Evolutionary conservation across 2,329 filamentous ascomycete genomes (phyloP).

Genomic region (Penicillium psychrosexuale): DNA sequence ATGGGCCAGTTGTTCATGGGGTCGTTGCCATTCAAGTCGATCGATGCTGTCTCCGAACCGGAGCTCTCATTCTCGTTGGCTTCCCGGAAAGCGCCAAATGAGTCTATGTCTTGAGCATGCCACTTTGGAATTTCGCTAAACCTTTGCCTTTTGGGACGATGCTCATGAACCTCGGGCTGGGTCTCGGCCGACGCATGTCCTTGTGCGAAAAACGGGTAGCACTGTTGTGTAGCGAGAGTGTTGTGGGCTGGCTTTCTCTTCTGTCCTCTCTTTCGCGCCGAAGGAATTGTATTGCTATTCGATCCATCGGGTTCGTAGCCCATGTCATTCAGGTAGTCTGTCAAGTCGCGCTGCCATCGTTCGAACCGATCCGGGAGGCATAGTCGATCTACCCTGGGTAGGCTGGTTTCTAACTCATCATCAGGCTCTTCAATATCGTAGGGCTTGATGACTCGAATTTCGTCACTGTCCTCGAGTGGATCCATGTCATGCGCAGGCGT

Average conservation of each 20-base stretch:
- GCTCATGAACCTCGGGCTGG: conserved; percentile 9
- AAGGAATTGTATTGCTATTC: conserved; percentile 4
- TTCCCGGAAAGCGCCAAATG: conserved; percentile 19
- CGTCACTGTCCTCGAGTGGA: conserved; percentile 16
- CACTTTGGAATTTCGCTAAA: conserved; percentile 21
- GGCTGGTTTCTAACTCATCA: conserved; percentile 20
- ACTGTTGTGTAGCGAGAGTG: conserved; percentile 7
- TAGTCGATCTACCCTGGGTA: conserved; percentile 11
- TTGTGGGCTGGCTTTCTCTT: conserved; percentile 35
- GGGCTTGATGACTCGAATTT: conserved; percentile 34
- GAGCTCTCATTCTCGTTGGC: conserved; percentile 19
- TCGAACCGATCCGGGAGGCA: conserved; percentile 25
- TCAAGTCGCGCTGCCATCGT: conserved; percentile 34
- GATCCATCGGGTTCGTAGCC: conserved; percentile 28
- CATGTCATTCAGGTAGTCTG: conserved; percentile 34
- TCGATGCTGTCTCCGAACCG: conserved; percentile 21
- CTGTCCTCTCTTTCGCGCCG: conserved; percentile 26
- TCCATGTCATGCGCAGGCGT: conserved; percentile 8
- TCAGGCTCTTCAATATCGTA: conserved; percentile 41
- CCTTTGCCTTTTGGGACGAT: conserved; percentile 27
- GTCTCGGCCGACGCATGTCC: conserved; percentile 11
- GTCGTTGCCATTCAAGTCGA: conserved; percentile 19
- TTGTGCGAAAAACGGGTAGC: conserved; percentile 1
- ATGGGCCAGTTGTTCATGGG: conserved; percentile 10
- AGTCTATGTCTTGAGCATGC: conserved; percentile 2